These are phyloP conservation scores for Hymenoscyphus infarciens DNA, from an alignment of 2,329 filamentous ascomycete species.

Conservation along the genomic window DNA sequence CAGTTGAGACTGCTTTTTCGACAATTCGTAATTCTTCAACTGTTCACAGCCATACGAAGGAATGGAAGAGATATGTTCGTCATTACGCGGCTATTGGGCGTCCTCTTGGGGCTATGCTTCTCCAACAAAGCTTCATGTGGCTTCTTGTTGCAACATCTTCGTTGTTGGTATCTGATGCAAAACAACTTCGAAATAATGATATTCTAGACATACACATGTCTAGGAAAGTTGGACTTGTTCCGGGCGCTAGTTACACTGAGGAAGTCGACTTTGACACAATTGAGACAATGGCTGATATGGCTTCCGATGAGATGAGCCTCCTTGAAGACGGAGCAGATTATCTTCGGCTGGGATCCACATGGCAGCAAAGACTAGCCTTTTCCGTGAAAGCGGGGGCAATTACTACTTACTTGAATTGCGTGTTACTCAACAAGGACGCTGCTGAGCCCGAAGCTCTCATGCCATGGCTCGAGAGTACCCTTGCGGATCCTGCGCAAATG, in stretches of 20 bases:
- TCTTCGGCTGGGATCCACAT: constrained; percentile 76
- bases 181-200: constrained; percentile 57
- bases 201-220: constrained; percentile 72
- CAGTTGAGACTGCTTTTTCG: constrained; percentile 85
- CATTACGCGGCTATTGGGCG: constrained; percentile 77
- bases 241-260: constrained; percentile 39
- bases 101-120: constrained; percentile 84
- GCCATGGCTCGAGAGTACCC: constrained; percentile 78
- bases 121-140: constrained; percentile 85
- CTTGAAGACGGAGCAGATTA: constrained; percentile 90
- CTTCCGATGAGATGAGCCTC: constrained; percentile 77
- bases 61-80: constrained; percentile 84
- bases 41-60: constrained; percentile 62
- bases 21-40: constrained; percentile 78
- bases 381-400: constrained; percentile 81
- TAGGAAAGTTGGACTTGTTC: constrained; percentile 40
- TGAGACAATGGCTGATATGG: constrained; percentile 65
- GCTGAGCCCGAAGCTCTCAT: constrained; percentile 77
- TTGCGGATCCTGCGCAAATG: constrained; percentile 79
- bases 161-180: constrained; percentile 62
- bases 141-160: constrained; percentile 77
- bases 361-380: constrained; percentile 82
- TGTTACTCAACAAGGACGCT: constrained; percentile 74
- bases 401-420: constrained; percentile 81
- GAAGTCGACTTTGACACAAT: constrained; percentile 55